Evolutionary conservation across 1,284 basidiomycete species (phyloP).

Genomic region (Microbotryum scabiosae): DNA sequence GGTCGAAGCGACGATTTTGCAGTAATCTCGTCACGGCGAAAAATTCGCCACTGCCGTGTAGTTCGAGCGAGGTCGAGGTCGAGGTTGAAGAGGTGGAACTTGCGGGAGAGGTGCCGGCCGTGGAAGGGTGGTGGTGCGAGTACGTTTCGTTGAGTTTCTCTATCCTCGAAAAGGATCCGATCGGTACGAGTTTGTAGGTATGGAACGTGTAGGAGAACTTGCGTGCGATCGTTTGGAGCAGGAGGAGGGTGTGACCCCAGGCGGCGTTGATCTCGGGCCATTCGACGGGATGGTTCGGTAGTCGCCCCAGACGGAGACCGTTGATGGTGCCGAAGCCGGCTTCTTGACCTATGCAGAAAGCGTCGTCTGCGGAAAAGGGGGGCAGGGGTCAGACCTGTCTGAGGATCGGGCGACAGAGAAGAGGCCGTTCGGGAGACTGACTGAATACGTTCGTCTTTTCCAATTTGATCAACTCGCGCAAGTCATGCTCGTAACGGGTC

Average conservation of each 20-base stretch:
- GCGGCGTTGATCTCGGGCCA: slow-evolving; percentile 99
- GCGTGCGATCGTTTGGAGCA: slow-evolving; percentile 80
- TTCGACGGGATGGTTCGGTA: slow-evolving; percentile 73
- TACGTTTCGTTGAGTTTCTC: slow-evolving; percentile 55
- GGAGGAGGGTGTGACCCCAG: slow-evolving; percentile 89
- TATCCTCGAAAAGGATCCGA: slow-evolving; percentile 86
- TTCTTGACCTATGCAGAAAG: slow-evolving; percentile 94
- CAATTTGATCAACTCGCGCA: slow-evolving; percentile 63
- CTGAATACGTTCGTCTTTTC: slow-evolving; percentile 92
- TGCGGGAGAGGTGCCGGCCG: slow-evolving; percentile 43
- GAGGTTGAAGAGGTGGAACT: background rate
- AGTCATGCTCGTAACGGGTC: slow-evolving; percentile 48
- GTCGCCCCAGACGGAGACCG: slow-evolving; percentile 78
- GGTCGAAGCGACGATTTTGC: slow-evolving; percentile 90
- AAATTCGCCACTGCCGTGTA: slow-evolving; percentile 64
- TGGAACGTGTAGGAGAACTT: slow-evolving; percentile 82
- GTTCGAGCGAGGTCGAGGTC: background rate
- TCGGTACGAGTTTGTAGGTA: slow-evolving; percentile 79
- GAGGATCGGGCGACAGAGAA: background rate
- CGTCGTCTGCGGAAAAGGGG: slow-evolving; percentile 54
- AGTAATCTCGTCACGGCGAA: slow-evolving; percentile 74
- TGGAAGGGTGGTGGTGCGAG: background rate
- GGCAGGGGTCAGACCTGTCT: background rate
- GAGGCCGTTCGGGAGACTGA: slow-evolving; percentile 5
- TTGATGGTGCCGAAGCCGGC: slow-evolving; percentile 94